phyloP scores from a whole-genome alignment of 1,284 basidiomycete species.

The Schizopora paradoxa region DNA sequence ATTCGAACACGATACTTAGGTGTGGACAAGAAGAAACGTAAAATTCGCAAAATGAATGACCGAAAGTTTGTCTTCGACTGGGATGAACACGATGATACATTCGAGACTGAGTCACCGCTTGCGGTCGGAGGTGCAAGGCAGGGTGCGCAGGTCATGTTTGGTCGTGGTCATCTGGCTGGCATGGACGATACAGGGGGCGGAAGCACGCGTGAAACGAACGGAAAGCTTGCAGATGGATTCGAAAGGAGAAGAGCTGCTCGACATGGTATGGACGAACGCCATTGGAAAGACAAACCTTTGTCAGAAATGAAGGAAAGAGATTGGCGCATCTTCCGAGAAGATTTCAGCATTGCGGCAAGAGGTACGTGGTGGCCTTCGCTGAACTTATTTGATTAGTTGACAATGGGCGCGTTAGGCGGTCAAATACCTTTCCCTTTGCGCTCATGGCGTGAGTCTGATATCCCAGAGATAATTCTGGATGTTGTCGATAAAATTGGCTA shows the following conservation, averaged over 20 bases:
- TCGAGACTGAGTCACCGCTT: constrained; percentile 58
- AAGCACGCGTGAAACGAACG: constrained; percentile 26
- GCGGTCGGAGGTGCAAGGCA: constrained; percentile 63
- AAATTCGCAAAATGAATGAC: constrained; percentile 89
- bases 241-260: constrained; percentile 80
- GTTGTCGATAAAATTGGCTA: constrained; percentile 92
- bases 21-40: constrained; percentile 87
- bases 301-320: constrained; percentile 96
- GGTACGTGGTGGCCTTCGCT: constrained; percentile 40
- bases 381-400: not conserved
- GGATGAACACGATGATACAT: constrained; percentile 92
- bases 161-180: constrained; percentile 75
- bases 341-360: constrained; percentile 92
- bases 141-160: constrained; percentile 83
- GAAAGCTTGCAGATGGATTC: constrained; percentile 69
- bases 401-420: constrained; percentile 55
- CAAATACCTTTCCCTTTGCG: constrained; percentile 90
- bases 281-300: constrained; percentile 96
- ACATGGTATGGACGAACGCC: constrained; percentile 82
- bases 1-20: constrained; percentile 89
- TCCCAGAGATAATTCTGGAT: constrained; percentile 75
- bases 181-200: constrained; percentile 72
- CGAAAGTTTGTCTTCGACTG: constrained; percentile 99
- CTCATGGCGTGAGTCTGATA: constrained; percentile 85
- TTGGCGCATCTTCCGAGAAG: constrained; percentile 98